Conservation (phyloP, 2,329 filamentous ascomycete genomes). For the Aspergillus quadrilineatus region DNA sequence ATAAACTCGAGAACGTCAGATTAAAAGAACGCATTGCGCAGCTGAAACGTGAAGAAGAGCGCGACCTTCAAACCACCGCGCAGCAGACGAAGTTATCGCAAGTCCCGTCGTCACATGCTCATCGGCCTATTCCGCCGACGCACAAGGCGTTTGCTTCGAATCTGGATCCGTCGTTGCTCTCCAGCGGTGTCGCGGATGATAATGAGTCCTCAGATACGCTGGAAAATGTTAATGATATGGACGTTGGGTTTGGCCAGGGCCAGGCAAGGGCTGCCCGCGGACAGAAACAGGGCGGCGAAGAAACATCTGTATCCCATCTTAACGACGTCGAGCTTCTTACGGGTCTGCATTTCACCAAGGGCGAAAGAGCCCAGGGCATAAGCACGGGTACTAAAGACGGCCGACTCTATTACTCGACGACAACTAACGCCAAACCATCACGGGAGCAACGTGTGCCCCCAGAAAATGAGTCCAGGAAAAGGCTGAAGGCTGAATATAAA, state of each 20-base stretch:
- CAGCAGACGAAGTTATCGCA: conserved; percentile 28
- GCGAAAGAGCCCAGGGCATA: conserved; percentile 82
- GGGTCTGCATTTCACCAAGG: conserved; percentile 80
- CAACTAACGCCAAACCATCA: conserved; percentile 47
- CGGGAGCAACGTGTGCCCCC: conserved; percentile 43
- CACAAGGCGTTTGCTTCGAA: not conserved
- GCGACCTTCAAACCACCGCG: conserved; percentile 69
- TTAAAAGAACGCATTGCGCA: conserved; percentile 80
- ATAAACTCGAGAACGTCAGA: conserved; percentile 94
- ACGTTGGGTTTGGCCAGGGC: conserved; percentile 61
- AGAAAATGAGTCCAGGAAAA: conserved; percentile 75
- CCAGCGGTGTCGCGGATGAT: conserved; percentile 31
- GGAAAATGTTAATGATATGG: conserved; percentile 49
- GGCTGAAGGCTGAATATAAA: conserved; percentile 89
- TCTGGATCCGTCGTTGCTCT: conserved; percentile 21
- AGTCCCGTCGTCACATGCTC: not conserved
- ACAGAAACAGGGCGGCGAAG: conserved; percentile 64
- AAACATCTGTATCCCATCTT: conserved; percentile 61
- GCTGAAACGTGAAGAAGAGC: conserved; percentile 78
- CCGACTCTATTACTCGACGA: conserved; percentile 71
- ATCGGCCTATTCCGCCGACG: not conserved
- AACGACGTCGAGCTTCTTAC: conserved; percentile 94
- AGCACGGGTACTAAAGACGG: conserved; percentile 82
- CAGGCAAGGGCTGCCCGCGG: conserved; percentile 77
- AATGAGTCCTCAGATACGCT: conserved; percentile 37